phyloP scores from a whole-genome alignment of 2,329 filamentous ascomycete species.

The Scopulariopsis brevicaulis region DNA sequence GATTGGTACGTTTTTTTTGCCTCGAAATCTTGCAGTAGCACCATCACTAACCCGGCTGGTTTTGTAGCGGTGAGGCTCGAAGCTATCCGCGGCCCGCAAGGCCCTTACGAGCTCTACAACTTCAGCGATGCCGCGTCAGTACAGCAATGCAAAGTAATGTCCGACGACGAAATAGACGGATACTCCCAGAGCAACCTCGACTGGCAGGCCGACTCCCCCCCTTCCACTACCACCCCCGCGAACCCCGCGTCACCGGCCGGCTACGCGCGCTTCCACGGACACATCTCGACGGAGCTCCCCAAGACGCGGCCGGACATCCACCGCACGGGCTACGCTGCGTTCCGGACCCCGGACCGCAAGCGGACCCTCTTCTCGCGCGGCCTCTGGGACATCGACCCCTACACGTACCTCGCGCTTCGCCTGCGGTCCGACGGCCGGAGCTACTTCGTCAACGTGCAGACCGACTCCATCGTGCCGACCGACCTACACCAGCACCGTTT shows the following conservation, averaged over 20 bases:
- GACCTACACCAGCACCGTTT: conserved; percentile 92
- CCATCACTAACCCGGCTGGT: background rate
- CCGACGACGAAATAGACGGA: conserved; percentile 77
- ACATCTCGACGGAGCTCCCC: conserved; percentile 78
- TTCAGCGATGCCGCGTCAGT: conserved; percentile 43
- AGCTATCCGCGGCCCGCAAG: conserved; percentile 52
- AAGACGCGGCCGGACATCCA: conserved; percentile 61
- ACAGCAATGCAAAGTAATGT: conserved; percentile 62
- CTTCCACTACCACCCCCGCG: conserved; percentile 2
- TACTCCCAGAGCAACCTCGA: conserved; percentile 68
- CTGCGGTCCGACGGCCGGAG: conserved; percentile 84
- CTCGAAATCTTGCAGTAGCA: background rate
- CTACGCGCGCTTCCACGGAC: conserved; percentile 77
- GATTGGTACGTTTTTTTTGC: conserved; percentile 31
- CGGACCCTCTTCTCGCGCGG: conserved; percentile 76
- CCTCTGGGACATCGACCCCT: conserved; percentile 83
- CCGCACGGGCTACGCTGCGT: conserved; percentile 80
- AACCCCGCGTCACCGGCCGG: conserved; percentile 7
- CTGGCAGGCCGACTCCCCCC: conserved; percentile 30
- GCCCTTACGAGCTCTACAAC: conserved; percentile 51
- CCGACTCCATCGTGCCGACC: conserved; percentile 85
- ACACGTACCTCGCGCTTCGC: conserved; percentile 75
- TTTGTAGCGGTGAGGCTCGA: conserved; percentile 55
- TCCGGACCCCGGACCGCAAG: conserved; percentile 67
- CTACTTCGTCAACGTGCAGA: conserved; percentile 94